These are phyloP conservation scores for Xylariaceae sp. DNA, from an alignment of 2,329 filamentous ascomycete genomes.

Conservation along the genomic window DNA sequence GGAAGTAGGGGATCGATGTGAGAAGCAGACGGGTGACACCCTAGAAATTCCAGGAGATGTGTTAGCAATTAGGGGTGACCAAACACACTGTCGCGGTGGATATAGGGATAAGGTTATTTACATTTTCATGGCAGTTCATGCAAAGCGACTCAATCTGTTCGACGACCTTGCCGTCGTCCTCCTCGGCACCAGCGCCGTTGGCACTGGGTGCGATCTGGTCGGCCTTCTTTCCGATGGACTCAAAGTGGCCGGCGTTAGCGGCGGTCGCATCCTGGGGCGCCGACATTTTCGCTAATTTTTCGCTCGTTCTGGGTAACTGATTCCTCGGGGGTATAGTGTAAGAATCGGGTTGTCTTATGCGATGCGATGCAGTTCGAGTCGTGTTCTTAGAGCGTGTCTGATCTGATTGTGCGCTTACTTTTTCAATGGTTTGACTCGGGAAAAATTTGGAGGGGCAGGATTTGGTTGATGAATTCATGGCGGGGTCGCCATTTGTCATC, in stretches of 20 bases:
- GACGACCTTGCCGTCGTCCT: slow-evolving; percentile 46
- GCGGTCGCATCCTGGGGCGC: slow-evolving; percentile 35
- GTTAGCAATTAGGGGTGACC: neutral
- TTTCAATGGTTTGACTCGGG: slow-evolving; percentile 3
- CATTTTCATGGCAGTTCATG: slow-evolving; percentile 81
- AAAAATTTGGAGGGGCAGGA: slow-evolving; percentile 38
- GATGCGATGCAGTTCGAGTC: slow-evolving; percentile 1
- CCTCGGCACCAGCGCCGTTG: slow-evolving; percentile 33
- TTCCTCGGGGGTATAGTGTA: neutral
- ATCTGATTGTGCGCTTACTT: neutral
- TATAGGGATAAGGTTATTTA: slow-evolving; percentile 34
- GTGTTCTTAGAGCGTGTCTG: slow-evolving; percentile 6
- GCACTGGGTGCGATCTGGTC: slow-evolving; percentile 43
- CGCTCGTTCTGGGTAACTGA: neutral
- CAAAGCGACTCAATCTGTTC: slow-evolving; percentile 73
- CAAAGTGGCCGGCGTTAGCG: slow-evolving; percentile 44
- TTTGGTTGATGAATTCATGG: slow-evolving; percentile 29
- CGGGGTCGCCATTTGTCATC: slow-evolving; percentile 29
- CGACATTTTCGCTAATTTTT: slow-evolving; percentile 37
- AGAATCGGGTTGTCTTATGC: neutral
- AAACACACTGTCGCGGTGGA: neutral
- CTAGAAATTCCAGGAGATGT: slow-evolving; percentile 39
- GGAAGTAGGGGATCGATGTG: slow-evolving; percentile 92
- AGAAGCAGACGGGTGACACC: slow-evolving; percentile 82
- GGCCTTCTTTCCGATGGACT: slow-evolving; percentile 58